Percentiles rank a stretch among this genome's conserved stretches.
These are phyloP conservation scores for Powellomyces hirtus DNA, from an alignment of 192 early-diverging fungal species.

Conservation along the genomic window DNA sequence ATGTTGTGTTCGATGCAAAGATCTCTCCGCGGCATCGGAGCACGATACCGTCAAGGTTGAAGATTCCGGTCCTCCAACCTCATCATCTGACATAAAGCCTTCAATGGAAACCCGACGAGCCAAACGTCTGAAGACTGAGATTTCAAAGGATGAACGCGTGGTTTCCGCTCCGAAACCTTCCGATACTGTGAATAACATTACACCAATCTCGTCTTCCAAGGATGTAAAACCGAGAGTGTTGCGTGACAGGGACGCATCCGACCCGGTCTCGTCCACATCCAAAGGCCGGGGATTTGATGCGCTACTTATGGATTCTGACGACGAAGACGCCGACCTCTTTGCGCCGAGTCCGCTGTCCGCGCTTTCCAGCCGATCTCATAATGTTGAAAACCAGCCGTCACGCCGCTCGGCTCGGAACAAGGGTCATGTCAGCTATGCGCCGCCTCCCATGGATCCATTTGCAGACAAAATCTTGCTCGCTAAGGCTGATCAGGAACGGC, in stretches of 20 bases:
- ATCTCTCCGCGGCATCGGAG: too few relatives aligned
- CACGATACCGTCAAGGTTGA: too few relatives aligned
- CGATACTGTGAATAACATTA: neutral
- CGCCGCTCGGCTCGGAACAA: constrained; percentile 7
- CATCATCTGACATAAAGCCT: too few relatives aligned
- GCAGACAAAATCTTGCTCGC: neutral
- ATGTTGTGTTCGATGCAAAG: too few relatives aligned
- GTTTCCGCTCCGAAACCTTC: neutral
- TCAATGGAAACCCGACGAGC: neutral
- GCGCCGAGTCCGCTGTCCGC: neutral
- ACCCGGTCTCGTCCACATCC: neutral
- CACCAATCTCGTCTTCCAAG: neutral
- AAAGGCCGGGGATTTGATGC: neutral
- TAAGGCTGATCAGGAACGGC: neutral
- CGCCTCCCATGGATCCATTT: constrained; percentile 15
- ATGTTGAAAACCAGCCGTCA: neutral
- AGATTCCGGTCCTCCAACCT: too few relatives aligned
- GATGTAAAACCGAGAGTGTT: too few relatives aligned
- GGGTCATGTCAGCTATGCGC: constrained; percentile 8
- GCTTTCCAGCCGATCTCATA: neutral
- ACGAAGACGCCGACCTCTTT: neutral
- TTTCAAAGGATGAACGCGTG: neutral
- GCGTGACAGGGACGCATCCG: too few relatives aligned
- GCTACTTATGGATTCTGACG: neutral
- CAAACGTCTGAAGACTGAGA: neutral